Conservation (phyloP, 306 rosid genomes). For the Inga oerstediana region DNA sequence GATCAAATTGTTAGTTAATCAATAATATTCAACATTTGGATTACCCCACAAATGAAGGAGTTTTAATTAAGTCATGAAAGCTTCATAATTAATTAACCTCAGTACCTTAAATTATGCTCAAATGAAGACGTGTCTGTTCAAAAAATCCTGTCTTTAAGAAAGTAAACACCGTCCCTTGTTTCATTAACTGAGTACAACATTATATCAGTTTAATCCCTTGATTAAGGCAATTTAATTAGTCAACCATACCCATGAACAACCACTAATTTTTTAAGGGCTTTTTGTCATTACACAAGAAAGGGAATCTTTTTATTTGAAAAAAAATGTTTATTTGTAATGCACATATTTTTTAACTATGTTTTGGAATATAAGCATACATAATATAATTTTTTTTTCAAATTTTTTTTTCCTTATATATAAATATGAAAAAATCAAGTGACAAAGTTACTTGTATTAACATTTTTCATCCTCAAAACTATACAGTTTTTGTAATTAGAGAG, state of each 20-base stretch:
- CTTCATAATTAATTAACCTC: conserved; percentile 2
- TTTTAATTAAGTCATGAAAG: background rate
- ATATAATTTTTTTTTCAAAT: background rate
- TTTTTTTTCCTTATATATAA: too few relatives aligned
- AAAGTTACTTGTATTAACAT: too few relatives aligned
- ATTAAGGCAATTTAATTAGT: background rate
- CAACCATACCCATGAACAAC: background rate
- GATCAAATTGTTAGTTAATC: background rate
- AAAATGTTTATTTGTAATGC: background rate
- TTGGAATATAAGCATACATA: background rate
- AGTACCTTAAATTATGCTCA: conserved; percentile 18
- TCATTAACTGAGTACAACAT: conserved; percentile 7
- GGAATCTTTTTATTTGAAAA: background rate
- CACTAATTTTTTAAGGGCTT: background rate
- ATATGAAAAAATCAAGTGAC: background rate
- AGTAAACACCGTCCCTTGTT: background rate
- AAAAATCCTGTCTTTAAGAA: background rate
- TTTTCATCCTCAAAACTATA: background rate
- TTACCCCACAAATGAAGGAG: conserved; percentile 1
- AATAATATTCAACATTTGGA: conserved; percentile 13
- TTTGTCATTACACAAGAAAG: background rate
- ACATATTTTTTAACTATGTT: background rate
- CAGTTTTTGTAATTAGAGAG: too few relatives aligned
- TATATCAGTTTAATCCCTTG: background rate
- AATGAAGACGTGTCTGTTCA: background rate